Percentiles rank a stretch among this genome's conserved stretches.
Evolutionary conservation across 306 rosid genomes (phyloP).

Genomic region (Cicer bijugum): DNA sequence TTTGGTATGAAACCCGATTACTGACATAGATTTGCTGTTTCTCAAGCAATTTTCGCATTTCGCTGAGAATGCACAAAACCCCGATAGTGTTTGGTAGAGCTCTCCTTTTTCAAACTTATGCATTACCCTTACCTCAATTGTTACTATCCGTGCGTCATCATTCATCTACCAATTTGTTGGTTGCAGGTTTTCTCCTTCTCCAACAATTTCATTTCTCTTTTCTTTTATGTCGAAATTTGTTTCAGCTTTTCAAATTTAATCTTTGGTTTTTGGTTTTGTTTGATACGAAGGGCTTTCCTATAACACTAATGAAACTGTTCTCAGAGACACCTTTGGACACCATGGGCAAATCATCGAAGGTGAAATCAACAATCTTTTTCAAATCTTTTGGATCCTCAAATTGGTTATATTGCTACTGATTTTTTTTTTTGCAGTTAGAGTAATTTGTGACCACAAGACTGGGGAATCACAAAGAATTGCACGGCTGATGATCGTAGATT

Average conservation of each 20-base stretch:
- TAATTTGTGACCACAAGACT: conserved; percentile 65
- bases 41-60: too few species aligned
- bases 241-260: not conserved
- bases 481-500: conserved; percentile 34
- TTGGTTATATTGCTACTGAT: not conserved
- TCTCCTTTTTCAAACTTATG: conserved; percentile 34
- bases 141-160: conserved; percentile 42
- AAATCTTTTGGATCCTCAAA: not conserved
- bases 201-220: not conserved
- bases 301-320: conserved; percentile 69
- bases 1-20: not conserved
- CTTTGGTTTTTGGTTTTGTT: conserved; percentile 10
- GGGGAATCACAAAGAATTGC: conserved; percentile 68
- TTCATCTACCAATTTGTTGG: conserved; percentile 55
- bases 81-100: conserved; percentile 30
- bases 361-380: not conserved
- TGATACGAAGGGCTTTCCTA: conserved; percentile 61
- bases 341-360: conserved; percentile 73
- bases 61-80: conserved; percentile 27
- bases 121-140: conserved; percentile 34
- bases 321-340: conserved; percentile 59
- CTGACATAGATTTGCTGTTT: too few species aligned
- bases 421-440: conserved; percentile 49
- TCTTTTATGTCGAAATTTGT: not conserved
- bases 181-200: conserved; percentile 54